phyloP scores from a whole-genome alignment of 768 basidiomycete species.

The Lyophyllum semitale region DNA sequence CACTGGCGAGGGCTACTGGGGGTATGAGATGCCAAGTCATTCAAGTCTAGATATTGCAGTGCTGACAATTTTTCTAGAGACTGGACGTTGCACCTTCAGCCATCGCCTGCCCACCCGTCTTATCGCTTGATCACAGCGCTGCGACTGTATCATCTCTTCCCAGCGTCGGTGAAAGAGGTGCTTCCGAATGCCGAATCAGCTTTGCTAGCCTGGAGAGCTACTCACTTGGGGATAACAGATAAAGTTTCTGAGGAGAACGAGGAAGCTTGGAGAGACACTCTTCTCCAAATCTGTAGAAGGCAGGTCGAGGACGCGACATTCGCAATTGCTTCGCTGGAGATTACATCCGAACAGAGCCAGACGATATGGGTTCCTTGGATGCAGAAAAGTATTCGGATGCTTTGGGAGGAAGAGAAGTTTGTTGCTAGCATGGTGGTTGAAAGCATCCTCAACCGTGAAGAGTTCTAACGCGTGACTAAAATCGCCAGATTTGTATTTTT shows the following conservation, averaged over 20 bases:
- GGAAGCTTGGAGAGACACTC: conserved; percentile 38
- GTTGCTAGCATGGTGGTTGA: conserved; percentile 51
- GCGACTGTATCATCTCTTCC: conserved; percentile 58
- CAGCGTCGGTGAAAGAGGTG: conserved; percentile 22
- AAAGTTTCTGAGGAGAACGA: conserved; percentile 52
- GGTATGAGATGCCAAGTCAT: conserved; percentile 44
- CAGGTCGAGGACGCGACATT: conserved; percentile 13
- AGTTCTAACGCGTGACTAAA: conserved; percentile 48
- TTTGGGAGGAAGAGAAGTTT: conserved; percentile 65
- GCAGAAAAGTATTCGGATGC: conserved; percentile 36
- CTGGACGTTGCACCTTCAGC: conserved; percentile 73
- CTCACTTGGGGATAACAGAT: conserved; percentile 46
- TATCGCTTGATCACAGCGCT: conserved; percentile 76
- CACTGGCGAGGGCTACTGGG: conserved; percentile 76
- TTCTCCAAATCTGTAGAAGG: conserved; percentile 34
- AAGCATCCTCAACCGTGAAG: conserved; percentile 46
- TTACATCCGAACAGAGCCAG: neutral
- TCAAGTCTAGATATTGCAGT: neutral
- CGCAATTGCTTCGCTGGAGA: conserved; percentile 3
- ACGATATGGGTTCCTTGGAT: conserved; percentile 13
- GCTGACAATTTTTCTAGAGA: conserved; percentile 47
- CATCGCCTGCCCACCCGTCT: conserved; percentile 71
- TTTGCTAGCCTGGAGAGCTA: conserved; percentile 55
- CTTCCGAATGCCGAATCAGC: conserved; percentile 27
- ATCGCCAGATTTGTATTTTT: too few relatives aligned